phyloP scores from a whole-genome alignment of 2,329 filamentous ascomycete species.

The Annulohypoxylon truncatum region DNA sequence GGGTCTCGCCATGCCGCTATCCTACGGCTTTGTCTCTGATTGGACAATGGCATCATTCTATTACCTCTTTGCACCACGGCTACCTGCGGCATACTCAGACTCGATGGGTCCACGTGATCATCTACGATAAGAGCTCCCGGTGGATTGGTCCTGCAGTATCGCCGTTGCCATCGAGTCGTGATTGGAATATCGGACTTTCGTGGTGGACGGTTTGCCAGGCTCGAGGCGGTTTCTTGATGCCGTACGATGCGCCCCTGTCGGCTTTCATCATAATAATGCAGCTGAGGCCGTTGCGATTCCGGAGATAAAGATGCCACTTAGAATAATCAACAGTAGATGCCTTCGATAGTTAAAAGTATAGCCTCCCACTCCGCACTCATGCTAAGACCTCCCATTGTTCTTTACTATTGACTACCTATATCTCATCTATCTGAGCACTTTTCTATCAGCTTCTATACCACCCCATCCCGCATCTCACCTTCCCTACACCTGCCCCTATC shows the following conservation, averaged over 20 bases:
- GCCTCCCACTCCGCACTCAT: slow-evolving; percentile 22
- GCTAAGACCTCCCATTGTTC: slow-evolving; percentile 18
- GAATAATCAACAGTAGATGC: slow-evolving; percentile 20
- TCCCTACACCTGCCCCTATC: slow-evolving; percentile 13
- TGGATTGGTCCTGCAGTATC: slow-evolving; percentile 38
- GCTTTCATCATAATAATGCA: slow-evolving; percentile 14
- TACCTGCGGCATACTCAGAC: slow-evolving; percentile 49
- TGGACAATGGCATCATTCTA: slow-evolving; percentile 45
- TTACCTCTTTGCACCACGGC: slow-evolving; percentile 40
- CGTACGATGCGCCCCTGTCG: slow-evolving; percentile 39
- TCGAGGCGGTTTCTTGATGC: slow-evolving; percentile 27
- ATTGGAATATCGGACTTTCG: slow-evolving; percentile 43
- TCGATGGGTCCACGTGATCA: slow-evolving; percentile 47
- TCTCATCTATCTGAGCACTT: slow-evolving; percentile 7
- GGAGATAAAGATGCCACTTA: slow-evolving; percentile 43
- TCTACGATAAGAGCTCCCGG: slow-evolving; percentile 45
- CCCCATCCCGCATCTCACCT: neutral
- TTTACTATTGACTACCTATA: slow-evolving; percentile 15
- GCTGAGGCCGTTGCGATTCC: slow-evolving; percentile 44
- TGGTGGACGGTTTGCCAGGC: slow-evolving; percentile 38
- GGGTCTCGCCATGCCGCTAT: slow-evolving; percentile 32
- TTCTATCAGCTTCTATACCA: slow-evolving; percentile 4
- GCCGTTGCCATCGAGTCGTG: slow-evolving; percentile 46
- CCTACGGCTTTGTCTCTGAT: slow-evolving; percentile 40
- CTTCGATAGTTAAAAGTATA: slow-evolving; percentile 36